These are phyloP conservation scores for Phalaenopsis hybrid DNA, from an alignment of 116 monocot genomes.

Conservation along the genomic window DNA sequence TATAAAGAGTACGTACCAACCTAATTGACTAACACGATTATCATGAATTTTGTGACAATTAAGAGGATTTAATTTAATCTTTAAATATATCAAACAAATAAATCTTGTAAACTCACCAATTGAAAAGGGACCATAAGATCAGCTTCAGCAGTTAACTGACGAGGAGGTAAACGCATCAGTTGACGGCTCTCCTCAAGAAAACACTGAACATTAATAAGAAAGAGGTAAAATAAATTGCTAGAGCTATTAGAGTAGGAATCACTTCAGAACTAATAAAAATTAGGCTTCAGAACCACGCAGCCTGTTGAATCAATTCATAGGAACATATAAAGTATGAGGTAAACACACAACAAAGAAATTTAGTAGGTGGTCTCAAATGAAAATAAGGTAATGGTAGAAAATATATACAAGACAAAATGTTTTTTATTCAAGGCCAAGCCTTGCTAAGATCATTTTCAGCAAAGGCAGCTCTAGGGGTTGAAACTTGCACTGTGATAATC, in stretches of 20 bases:
- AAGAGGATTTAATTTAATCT: background rate
- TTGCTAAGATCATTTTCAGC: background rate
- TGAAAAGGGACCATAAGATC: slow-evolving; percentile 98
- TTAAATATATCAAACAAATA: background rate
- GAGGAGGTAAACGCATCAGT: slow-evolving; percentile 90
- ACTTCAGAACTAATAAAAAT: background rate
- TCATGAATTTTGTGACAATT: background rate
- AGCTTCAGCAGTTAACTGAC: slow-evolving; percentile 94
- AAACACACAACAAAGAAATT: background rate
- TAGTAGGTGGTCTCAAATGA: background rate
- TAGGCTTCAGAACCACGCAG: background rate
- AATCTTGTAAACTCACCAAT: slow-evolving; percentile 47
- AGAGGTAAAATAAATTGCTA: background rate
- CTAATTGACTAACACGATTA: background rate
- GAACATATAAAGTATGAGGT: background rate
- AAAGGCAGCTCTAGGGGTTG: background rate
- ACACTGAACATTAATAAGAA: slow-evolving; percentile 40
- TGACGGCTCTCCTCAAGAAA: slow-evolving; percentile 96
- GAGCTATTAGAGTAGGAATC: background rate
- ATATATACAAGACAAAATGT: background rate
- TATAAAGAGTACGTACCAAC: background rate
- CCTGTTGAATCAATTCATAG: background rate
- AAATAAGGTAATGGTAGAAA: background rate
- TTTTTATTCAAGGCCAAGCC: background rate
- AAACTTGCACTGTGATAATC: background rate